Conservation (phyloP, 768 basidiomycete species). For the Candolleomyces efflorescens region DNA sequence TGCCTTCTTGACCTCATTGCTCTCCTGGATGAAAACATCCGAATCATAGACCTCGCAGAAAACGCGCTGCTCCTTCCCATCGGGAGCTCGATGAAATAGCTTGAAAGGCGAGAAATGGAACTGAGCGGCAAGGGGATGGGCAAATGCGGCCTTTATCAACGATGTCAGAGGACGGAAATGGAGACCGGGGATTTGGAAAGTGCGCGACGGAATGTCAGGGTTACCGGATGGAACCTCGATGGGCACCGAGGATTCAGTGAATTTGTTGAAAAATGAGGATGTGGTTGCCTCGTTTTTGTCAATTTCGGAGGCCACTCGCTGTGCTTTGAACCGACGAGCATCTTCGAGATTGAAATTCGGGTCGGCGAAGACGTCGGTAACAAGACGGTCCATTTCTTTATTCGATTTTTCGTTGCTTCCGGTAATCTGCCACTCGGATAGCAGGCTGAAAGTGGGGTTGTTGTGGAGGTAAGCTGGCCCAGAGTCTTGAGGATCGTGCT, state of each 20-base stretch:
- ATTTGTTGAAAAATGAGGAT: background rate
- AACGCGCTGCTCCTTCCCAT: constrained; percentile 12
- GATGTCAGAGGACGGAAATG: constrained; percentile 17
- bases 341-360: background rate
- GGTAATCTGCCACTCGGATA: background rate
- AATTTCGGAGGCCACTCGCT: background rate
- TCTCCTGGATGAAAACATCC: constrained; percentile 25
- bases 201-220: constrained; percentile 9
- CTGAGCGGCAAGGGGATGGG: constrained; percentile 11
- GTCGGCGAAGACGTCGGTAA: background rate
- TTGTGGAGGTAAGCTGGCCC: background rate
- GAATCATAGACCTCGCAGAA: constrained; percentile 27
- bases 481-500: background rate
- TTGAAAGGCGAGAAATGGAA: constrained; percentile 28
- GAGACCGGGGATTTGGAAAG: constrained; percentile 23
- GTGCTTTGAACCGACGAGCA: background rate
- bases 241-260: constrained; percentile 1
- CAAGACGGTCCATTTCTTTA: background rate
- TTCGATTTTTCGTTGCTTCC: background rate
- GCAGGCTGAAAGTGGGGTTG: background rate
- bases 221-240: constrained; percentile 27
- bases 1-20: constrained; percentile 19
- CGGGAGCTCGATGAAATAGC: constrained; percentile 12
- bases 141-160: constrained; percentile 22
- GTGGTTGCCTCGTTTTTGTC: background rate